Percentiles rank a stretch among this genome's conserved stretches.
Conservation (phyloP, 345 rosid species). For the Eucalyptus microcorys region DNA sequence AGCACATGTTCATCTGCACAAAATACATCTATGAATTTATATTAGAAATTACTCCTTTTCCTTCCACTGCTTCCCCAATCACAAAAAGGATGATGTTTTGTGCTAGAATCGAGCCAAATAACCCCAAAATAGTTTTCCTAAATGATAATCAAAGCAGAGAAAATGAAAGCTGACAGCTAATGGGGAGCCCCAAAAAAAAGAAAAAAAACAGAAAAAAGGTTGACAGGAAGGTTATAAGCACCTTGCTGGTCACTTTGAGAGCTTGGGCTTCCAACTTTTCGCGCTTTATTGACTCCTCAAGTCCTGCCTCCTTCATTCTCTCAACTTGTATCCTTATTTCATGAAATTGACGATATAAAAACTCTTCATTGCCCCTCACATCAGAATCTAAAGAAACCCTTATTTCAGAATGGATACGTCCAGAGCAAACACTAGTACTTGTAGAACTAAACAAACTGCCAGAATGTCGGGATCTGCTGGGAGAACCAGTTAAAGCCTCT, state of each 20-base stretch:
- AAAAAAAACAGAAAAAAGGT: background rate
- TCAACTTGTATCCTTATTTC: slow-evolving; percentile 18
- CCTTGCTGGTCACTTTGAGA: slow-evolving; percentile 39
- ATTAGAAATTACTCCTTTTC: background rate
- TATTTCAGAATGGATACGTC: slow-evolving; percentile 10
- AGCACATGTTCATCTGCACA: background rate
- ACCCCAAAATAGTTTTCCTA: background rate
- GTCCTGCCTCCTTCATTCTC: slow-evolving; percentile 13
- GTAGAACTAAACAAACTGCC: slow-evolving; percentile 8
- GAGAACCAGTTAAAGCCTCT: slow-evolving; percentile 1
- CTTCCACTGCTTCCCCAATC: background rate
- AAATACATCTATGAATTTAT: background rate
- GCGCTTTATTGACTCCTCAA: slow-evolving; percentile 12
- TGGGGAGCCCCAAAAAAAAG: background rate
- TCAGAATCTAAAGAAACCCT: slow-evolving; percentile 18
- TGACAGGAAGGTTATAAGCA: background rate
- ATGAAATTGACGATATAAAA: slow-evolving; percentile 3
- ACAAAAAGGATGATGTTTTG: background rate
- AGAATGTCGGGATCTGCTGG: background rate
- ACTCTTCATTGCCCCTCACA: slow-evolving; percentile 19
- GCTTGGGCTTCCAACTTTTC: slow-evolving; percentile 29
- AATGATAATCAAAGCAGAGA: background rate
- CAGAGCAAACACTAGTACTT: slow-evolving; percentile 8
- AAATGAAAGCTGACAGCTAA: background rate
- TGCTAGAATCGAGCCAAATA: background rate